A percentile compares a stretch with the other conserved stretches of the same genome.
These are phyloP conservation scores for Paramecium primaurelia DNA, from an alignment of 73 alveolate genomes.

Conservation along the genomic window DNA sequence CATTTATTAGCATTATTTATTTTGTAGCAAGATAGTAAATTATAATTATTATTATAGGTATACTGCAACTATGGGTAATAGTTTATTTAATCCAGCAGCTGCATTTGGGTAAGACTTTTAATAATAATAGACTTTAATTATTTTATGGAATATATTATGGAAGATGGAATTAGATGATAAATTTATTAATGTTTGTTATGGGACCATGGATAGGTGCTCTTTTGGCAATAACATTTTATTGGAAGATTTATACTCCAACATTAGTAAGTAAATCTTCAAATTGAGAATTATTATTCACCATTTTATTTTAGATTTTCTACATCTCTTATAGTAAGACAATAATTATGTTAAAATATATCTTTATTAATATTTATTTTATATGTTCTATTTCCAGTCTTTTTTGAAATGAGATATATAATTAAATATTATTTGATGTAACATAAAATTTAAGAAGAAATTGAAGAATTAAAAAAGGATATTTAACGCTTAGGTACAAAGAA, in stretches of 20 bases:
- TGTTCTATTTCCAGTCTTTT: neutral
- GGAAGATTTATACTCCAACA: neutral
- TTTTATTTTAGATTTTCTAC: neutral
- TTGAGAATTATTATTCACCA: neutral
- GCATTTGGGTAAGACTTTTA: neutral
- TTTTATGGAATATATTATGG: constrained; percentile 28
- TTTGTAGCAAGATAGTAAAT: neutral
- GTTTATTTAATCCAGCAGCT: constrained; percentile 12
- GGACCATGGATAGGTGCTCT: constrained; percentile 11
- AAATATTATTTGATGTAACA: neutral
- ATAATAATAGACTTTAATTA: neutral
- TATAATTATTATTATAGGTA: neutral
- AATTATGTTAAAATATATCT: too few species aligned
- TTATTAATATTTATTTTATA: too few species aligned
- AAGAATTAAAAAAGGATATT: constrained; percentile 25
- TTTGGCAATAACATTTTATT: neutral
- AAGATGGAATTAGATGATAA: neutral
- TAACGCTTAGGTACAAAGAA: neutral
- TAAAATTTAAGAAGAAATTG: constrained; percentile 33
- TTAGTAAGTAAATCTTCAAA: neutral
- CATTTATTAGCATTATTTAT: neutral
- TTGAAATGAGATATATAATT: neutral
- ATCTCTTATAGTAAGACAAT: too few species aligned
- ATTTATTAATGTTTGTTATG: neutral
- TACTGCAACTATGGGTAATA: neutral